These are phyloP conservation scores for Pistacia vera DNA, from an alignment of 345 rosid species.

Conservation along the genomic window DNA sequence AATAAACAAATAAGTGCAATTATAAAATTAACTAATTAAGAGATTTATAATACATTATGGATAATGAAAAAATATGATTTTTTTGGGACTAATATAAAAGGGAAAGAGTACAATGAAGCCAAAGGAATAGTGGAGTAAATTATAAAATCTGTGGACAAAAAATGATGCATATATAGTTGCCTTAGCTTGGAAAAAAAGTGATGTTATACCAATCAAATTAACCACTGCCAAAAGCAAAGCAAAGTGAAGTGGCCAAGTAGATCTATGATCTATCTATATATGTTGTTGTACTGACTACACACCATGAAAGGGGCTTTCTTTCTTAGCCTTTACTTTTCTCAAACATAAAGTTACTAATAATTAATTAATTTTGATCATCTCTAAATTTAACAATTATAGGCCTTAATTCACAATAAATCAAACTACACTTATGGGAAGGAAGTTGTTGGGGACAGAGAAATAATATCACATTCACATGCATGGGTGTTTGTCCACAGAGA, in stretches of 20 bases:
- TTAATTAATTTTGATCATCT: background rate
- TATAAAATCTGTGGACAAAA: no score
- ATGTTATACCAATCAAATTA: slow-evolving; percentile 27
- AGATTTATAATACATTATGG: no score
- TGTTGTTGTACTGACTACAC: slow-evolving; percentile 2
- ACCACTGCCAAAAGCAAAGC: slow-evolving; percentile 14
- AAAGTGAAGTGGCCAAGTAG: slow-evolving; percentile 17
- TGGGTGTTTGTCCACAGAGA: background rate
- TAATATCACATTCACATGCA: slow-evolving; percentile 12
- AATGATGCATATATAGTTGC: slow-evolving; percentile 14
- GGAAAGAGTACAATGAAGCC: no score
- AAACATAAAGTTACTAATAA: slow-evolving; percentile 41
- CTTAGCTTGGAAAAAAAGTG: slow-evolving; percentile 54
- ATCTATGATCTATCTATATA: background rate
- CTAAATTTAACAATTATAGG: slow-evolving; percentile 6
- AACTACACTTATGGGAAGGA: background rate
- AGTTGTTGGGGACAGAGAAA: slow-evolving; percentile 32
- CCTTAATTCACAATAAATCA: slow-evolving; percentile 24
- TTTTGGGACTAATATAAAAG: no score
- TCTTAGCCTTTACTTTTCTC: slow-evolving; percentile 55
- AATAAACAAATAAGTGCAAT: no score
- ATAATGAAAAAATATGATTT: no score
- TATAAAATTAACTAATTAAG: no score
- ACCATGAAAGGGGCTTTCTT: background rate
- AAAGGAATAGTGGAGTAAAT: no score